These are phyloP conservation scores for Citropsis articulata DNA, from an alignment of 345 rosid species.

Conservation along the genomic window DNA sequence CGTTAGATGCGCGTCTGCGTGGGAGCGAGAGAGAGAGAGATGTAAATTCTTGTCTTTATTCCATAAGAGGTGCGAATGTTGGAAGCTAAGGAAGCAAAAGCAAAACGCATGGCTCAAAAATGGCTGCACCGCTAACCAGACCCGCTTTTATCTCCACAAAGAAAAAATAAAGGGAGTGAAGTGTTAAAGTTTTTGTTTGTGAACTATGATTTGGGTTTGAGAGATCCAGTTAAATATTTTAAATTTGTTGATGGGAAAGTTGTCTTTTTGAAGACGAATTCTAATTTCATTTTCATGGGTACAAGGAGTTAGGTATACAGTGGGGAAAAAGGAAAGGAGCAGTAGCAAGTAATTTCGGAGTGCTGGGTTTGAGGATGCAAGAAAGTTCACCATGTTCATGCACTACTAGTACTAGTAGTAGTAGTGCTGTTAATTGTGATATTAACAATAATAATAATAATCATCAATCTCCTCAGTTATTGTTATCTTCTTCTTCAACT, in stretches of 20 bases:
- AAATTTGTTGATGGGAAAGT: conserved; percentile 18
- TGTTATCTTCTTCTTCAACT: conserved; percentile 23
- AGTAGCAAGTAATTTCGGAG: conserved; percentile 21
- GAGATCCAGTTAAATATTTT: no score
- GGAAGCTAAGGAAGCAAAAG: conserved; percentile 71
- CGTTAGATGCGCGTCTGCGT: conserved; percentile 7
- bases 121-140: conserved; percentile 58
- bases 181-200: conserved; percentile 3
- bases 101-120: conserved; percentile 42
- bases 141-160: not conserved
- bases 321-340: conserved; percentile 21
- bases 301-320: conserved; percentile 24
- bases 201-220: not conserved
- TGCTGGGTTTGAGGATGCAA: conserved; percentile 45
- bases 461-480: conserved; percentile 17
- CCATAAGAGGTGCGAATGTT: conserved; percentile 62
- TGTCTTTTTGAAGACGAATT: conserved; percentile 1
- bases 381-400: conserved; percentile 11
- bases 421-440: conserved; percentile 10
- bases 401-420: not conserved
- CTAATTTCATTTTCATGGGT: conserved; percentile 17
- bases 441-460: conserved; percentile 25
- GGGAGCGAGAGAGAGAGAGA: not conserved
- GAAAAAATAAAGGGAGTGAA: not conserved
- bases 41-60: conserved; percentile 51